These are phyloP conservation scores for Lotus japonicus DNA, from an alignment of 306 rosid species.

Conservation along the genomic window DNA sequence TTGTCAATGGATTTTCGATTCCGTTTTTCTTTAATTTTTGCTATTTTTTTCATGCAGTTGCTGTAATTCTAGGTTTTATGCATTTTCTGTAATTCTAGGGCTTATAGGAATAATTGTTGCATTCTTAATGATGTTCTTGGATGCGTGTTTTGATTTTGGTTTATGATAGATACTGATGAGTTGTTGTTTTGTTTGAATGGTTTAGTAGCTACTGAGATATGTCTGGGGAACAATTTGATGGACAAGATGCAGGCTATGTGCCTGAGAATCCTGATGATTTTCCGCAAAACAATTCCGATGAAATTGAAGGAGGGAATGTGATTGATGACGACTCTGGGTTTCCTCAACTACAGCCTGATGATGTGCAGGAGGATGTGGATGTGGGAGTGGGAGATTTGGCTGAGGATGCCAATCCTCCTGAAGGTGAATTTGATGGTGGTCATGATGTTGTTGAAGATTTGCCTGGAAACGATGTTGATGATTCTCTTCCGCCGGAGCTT, in stretches of 20 bases:
- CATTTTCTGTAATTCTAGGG: conserved; percentile 9
- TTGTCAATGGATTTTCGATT: neutral
- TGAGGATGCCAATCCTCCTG: conserved; percentile 22
- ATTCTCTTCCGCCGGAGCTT: conserved; percentile 23
- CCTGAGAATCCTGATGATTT: conserved; percentile 34
- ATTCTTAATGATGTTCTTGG: neutral
- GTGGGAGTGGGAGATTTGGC: conserved; percentile 22
- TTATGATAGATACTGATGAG: conserved; percentile 4
- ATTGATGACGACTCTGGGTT: conserved; percentile 32
- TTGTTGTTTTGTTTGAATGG: neutral
- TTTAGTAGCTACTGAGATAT: conserved; percentile 14
- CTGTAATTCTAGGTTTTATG: too few species aligned
- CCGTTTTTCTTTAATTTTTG: neutral
- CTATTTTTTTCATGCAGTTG: too few species aligned
- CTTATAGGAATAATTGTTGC: neutral
- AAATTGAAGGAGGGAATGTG: conserved; percentile 33
- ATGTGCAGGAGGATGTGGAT: conserved; percentile 27
- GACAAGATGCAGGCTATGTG: conserved; percentile 40
- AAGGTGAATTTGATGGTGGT: conserved; percentile 30
- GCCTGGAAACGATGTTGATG: conserved; percentile 17
- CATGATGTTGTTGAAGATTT: too few species aligned
- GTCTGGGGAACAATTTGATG: conserved; percentile 44
- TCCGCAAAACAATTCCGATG: conserved; percentile 29
- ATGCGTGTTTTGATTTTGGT: neutral
- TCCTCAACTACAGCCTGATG: conserved; percentile 32